Percentiles rank a stretch among this genome's conserved stretches.
phyloP scores from a whole-genome alignment of 176 grass and related monocot species.

The Lolium perenne region DNA sequence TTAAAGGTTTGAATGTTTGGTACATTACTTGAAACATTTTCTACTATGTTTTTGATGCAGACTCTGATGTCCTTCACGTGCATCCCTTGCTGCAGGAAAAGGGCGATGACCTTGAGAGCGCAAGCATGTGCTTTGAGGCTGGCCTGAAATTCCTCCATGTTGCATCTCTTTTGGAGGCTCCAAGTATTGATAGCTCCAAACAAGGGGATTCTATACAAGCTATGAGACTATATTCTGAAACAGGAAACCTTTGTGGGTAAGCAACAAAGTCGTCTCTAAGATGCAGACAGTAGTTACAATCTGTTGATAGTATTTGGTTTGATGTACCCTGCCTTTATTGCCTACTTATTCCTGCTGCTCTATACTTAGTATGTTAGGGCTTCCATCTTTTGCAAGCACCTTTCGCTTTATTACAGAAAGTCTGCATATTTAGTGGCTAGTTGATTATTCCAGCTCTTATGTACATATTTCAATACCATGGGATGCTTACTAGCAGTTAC shows the following conservation, averaged over 20 bases:
- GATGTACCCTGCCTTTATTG: constrained; percentile 26
- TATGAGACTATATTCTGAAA: constrained; percentile 86
- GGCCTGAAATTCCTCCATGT: constrained; percentile 88
- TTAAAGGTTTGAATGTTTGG: constrained; percentile 78
- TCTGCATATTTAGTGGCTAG: constrained; percentile 21
- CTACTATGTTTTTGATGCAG: constrained; percentile 15
- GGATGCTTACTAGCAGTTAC: constrained; percentile 16
- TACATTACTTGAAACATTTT: constrained; percentile 10
- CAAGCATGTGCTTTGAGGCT: constrained; percentile 87
- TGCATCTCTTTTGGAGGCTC: constrained; percentile 77
- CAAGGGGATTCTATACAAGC: constrained; percentile 63
- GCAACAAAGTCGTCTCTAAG: constrained; percentile 31
- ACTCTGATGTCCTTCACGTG: background rate
- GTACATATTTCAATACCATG: constrained; percentile 26
- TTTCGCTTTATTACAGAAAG: background rate
- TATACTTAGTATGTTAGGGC: constrained; percentile 12
- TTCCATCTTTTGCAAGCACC: background rate
- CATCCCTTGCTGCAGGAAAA: constrained; percentile 61
- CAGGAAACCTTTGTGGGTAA: constrained; percentile 92
- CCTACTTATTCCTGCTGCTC: constrained; percentile 25
- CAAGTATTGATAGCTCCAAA: constrained; percentile 65
- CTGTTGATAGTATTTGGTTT: constrained; percentile 33
- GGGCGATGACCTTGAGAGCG: constrained; percentile 67
- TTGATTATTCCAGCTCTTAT: background rate
- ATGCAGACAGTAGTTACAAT: constrained; percentile 18